These are phyloP conservation scores for Closterium sp. DNA, from an alignment of 139 green algal species.

Conservation along the genomic window DNA sequence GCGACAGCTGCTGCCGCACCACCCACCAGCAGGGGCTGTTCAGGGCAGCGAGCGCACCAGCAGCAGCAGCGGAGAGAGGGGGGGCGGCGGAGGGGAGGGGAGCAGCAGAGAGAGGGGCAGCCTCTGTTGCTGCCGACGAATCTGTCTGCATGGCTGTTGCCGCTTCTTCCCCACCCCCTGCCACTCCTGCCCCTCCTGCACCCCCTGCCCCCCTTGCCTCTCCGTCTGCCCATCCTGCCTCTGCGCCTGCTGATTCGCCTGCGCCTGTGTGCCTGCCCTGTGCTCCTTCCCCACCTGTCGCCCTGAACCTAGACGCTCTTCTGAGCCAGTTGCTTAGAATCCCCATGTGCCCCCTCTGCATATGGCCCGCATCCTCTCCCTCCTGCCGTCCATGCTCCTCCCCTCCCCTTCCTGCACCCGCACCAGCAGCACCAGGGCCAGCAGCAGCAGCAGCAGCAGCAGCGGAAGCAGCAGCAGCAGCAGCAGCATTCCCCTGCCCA, in stretches of 20 bases:
- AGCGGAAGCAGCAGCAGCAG: no score
- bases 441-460: no score
- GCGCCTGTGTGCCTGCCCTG: not conserved
- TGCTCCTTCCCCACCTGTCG: not conserved
- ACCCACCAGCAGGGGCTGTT: not conserved
- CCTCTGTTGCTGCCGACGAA: not conserved
- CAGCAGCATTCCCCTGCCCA: not conserved
- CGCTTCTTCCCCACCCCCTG: not conserved
- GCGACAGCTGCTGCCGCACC: not conserved
- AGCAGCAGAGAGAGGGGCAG: not conserved
- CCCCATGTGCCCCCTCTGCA: not conserved
- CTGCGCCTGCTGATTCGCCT: not conserved
- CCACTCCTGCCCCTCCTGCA: not conserved
- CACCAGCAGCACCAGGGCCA: no score
- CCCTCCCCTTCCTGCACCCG: not conserved
- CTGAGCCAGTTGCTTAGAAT: not conserved
- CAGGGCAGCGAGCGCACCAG: not conserved
- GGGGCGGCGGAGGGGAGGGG: not conserved
- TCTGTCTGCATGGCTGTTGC: not conserved
- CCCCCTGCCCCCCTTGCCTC: no score
- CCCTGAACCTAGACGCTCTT: not conserved
- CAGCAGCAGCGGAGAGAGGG: not conserved
- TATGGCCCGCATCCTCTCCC: not conserved
- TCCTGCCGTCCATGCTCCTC: not conserved
- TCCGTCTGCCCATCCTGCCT: not conserved